These are phyloP conservation scores for Chaetoscypha palmicola DNA, from an alignment of 2,329 filamentous ascomycete species.

Conservation along the genomic window DNA sequence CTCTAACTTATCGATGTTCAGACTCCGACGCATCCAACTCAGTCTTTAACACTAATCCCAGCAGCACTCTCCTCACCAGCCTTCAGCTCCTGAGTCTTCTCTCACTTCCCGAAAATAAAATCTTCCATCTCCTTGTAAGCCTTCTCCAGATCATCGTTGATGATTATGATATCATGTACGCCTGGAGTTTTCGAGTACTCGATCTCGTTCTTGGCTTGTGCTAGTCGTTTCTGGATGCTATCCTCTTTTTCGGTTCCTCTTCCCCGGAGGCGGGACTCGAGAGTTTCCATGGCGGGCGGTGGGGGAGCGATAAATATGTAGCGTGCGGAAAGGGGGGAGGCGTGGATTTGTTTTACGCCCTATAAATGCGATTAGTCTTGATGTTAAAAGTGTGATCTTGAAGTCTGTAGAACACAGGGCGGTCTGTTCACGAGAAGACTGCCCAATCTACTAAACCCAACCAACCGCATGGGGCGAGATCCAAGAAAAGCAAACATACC, in stretches of 20 bases:
- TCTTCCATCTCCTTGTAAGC: slow-evolving; percentile 47
- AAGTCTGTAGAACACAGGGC: too few relatives aligned
- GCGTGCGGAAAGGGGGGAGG: slow-evolving; percentile 63
- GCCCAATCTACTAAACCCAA: too few relatives aligned
- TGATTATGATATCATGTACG: slow-evolving; percentile 57
- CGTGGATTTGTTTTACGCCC: slow-evolving; percentile 90
- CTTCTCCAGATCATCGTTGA: slow-evolving; percentile 58
- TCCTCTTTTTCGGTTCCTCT: slow-evolving; percentile 74
- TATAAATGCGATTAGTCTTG: slow-evolving; percentile 22
- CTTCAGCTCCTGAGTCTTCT: slow-evolving; percentile 14
- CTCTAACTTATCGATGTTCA: too few relatives aligned
- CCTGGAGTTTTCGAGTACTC: slow-evolving; percentile 63
- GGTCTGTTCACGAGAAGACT: too few relatives aligned
- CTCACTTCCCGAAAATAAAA: slow-evolving; percentile 36
- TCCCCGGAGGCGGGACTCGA: slow-evolving; percentile 68
- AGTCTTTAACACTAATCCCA: slow-evolving; percentile 15
- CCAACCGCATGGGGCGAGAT: too few relatives aligned
- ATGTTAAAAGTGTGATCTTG: not conserved
- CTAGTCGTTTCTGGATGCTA: slow-evolving; percentile 59
- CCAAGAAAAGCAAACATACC: slow-evolving; percentile 38
- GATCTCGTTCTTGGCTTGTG: slow-evolving; percentile 67
- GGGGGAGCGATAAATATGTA: slow-evolving; percentile 85
- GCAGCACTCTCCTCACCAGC: slow-evolving; percentile 9
- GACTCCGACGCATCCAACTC: too few relatives aligned
- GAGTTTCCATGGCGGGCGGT: slow-evolving; percentile 49